Conservation (phyloP, 2,329 filamentous ascomycete species). For the Juglanconis sp. region DNA sequence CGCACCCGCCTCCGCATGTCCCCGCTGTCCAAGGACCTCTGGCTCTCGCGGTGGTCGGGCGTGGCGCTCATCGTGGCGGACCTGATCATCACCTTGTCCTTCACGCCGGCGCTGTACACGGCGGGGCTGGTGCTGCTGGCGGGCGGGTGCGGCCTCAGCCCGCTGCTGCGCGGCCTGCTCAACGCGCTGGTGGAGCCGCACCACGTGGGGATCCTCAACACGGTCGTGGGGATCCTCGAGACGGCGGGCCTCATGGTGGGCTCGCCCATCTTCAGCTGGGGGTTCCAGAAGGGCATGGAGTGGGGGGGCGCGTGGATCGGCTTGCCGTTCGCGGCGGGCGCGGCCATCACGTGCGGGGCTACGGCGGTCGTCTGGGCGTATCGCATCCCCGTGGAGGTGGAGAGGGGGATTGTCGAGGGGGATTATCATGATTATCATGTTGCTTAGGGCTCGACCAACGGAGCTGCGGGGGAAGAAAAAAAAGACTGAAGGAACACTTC, state of each 20-base stretch:
- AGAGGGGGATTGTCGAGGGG: neutral
- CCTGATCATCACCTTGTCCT: slow-evolving; percentile 36
- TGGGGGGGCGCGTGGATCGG: slow-evolving; percentile 47
- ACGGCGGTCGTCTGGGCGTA: slow-evolving; percentile 30
- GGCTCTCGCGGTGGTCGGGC: slow-evolving; percentile 34
- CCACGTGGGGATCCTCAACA: slow-evolving; percentile 53
- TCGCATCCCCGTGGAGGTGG: slow-evolving; percentile 18
- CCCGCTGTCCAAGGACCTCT: slow-evolving; percentile 37
- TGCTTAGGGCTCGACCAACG: neutral
- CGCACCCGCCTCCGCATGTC: slow-evolving; percentile 28
- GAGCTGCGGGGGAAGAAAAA: too few species aligned
- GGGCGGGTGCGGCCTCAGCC: slow-evolving; percentile 41
- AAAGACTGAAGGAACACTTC: too few species aligned
- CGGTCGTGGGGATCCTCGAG: slow-evolving; percentile 48
- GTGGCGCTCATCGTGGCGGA: slow-evolving; percentile 31
- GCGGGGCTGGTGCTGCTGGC: slow-evolving; percentile 42
- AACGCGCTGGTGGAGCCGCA: slow-evolving; percentile 51
- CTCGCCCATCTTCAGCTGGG: slow-evolving; percentile 42
- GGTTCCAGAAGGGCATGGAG: slow-evolving; percentile 44
- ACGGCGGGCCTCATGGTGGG: slow-evolving; percentile 44
- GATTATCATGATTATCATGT: neutral
- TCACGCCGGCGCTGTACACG: slow-evolving; percentile 29
- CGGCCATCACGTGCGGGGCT: slow-evolving; percentile 28
- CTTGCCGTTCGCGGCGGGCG: slow-evolving; percentile 44
- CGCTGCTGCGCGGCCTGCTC: slow-evolving; percentile 47